Base-by-base conservation (phyloP, 2,329 filamentous ascomycete species). In the Xylaria sp. region DNA sequence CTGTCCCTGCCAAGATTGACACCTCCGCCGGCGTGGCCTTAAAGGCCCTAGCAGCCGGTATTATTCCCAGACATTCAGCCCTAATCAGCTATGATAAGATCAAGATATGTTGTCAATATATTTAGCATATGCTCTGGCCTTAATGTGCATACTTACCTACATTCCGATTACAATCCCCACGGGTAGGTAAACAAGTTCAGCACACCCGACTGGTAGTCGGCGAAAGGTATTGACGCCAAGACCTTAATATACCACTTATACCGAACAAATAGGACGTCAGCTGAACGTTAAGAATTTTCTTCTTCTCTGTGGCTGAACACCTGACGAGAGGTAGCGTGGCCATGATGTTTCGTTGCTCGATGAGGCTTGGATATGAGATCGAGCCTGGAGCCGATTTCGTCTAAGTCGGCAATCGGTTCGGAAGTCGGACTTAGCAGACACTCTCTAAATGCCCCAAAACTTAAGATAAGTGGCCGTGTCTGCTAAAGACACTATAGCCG, bases 341-440 rank as follows among this genome's bases (percentile, higher is more conserved):
- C 54, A 16, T 25, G 35, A 25, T 9, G n/a, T 16, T 55, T 16
- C 12, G 18, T 3, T 16, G 23, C 35, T 57, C 35, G 10, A 25
- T 35, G 27, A 63, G 50, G 60, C 27, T 48, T 55, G 21, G 40
- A 55, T 55, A 16, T 44, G 12, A 37, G 32, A 35, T 35, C 16
- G 9, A n/a, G 21, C 29, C 21, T 29, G 21, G 35, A 2, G 13
- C 55, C 25, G 35, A 18, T 50, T 40, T 21, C 25, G 13, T 51
- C 3, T 0, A 37, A 27, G n/a, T 2, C 63, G 63, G 62, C 47
- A 44, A 21, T 65, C 63, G 63, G 63, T 27, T 42, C 55, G 63
- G 63, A 37, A 44, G 55, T 65, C 63, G 63, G 53, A 35, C 47
- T 16, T 5, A 25, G 18, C 51, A 18, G 29, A 58, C 16, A 23